Percentiles rank a stretch among this genome's conserved stretches.
Conservation (phyloP, 2,329 filamentous ascomycete species). For the Gliomastix tumulicola region DNA sequence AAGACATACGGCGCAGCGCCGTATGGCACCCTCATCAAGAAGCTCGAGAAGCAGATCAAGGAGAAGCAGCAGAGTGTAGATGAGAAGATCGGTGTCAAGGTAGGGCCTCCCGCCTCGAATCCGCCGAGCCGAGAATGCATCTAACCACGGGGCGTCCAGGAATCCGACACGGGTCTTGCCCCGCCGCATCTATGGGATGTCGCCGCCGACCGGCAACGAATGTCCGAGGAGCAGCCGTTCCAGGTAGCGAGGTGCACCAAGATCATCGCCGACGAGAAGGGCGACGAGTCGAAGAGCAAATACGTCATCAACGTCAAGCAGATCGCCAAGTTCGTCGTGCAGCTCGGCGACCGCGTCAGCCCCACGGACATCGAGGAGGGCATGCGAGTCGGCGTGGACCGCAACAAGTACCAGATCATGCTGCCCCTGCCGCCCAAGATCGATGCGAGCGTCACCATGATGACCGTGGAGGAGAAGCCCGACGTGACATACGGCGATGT, state of each 20-base stretch:
- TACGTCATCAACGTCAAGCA: conserved; percentile 99
- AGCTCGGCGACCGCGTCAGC: conserved; percentile 91
- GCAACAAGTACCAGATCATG: conserved; percentile 99
- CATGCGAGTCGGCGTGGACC: conserved; percentile 96
- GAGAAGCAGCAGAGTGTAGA: conserved; percentile 97
- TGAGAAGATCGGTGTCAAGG: conserved; percentile 92
- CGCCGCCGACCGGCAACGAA: conserved; percentile 93
- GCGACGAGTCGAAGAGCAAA: conserved; percentile 95
- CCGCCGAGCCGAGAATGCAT: neutral
- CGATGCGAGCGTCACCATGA: conserved; percentile 98
- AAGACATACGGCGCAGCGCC: conserved; percentile 98
- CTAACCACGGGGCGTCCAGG: conserved; percentile 41
- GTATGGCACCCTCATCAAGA: conserved; percentile 89
- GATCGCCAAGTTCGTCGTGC: conserved; percentile 98
- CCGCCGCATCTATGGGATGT: conserved; percentile 99
- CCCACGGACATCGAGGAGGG: conserved; percentile 99
- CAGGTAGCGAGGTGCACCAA: conserved; percentile 98
- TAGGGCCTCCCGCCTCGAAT: conserved; percentile 23
- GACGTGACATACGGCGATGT: conserved; percentile 99
- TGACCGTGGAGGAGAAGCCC: conserved; percentile 99
- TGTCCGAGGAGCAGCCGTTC: conserved; percentile 95
- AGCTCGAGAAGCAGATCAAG: conserved; percentile 98
- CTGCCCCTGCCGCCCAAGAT: conserved; percentile 95
- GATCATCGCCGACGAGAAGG: conserved; percentile 93
- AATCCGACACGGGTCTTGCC: conserved; percentile 97